These are phyloP conservation scores for Penicillium herquei DNA, from an alignment of 495 filamentous ascomycete genomes.

Conservation along the genomic window DNA sequence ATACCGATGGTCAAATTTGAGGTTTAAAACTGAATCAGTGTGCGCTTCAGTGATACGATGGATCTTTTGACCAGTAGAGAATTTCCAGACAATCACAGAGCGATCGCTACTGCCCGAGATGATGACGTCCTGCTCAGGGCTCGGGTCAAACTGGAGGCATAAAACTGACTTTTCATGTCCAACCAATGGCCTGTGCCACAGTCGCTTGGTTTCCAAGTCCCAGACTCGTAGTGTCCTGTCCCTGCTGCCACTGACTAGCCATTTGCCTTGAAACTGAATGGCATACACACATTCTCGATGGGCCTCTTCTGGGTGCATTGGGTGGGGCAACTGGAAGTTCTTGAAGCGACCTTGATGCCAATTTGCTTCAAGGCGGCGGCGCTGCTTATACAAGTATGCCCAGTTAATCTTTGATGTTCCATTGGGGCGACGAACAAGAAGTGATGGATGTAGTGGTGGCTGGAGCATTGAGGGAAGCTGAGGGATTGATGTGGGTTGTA, in stretches of 20 bases:
- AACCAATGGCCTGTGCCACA: constrained; percentile 65
- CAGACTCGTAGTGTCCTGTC: constrained; percentile 88
- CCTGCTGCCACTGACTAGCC: constrained; percentile 89
- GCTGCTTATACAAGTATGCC: constrained; percentile 83
- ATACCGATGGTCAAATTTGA: constrained; percentile 86
- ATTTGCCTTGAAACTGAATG: constrained; percentile 80
- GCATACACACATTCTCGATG: constrained; percentile 95
- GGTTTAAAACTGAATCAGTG: constrained; percentile 87
- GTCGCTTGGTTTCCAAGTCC: constrained; percentile 78
- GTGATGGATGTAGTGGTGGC: constrained; percentile 30
- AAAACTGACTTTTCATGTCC: constrained; percentile 86
- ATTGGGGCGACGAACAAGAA: constrained; percentile 33
- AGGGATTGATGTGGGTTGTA: constrained; percentile 6
- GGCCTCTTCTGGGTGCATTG: constrained; percentile 73
- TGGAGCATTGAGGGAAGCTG: constrained; percentile 15
- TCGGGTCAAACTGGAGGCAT: constrained; percentile 95
- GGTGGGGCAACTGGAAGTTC: constrained; percentile 89
- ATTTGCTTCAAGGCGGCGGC: constrained; percentile 81
- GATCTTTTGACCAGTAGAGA: constrained; percentile 81
- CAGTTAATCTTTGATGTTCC: constrained; percentile 41
- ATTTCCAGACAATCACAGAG: constrained; percentile 86
- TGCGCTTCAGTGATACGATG: constrained; percentile 75
- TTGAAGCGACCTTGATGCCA: constrained; percentile 79
- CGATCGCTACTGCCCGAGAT: constrained; percentile 92
- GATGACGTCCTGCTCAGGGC: constrained; percentile 83